Base-by-base conservation (phyloP, 139 green algal species). In the Deuterostichococcus epilithicus region DNA sequence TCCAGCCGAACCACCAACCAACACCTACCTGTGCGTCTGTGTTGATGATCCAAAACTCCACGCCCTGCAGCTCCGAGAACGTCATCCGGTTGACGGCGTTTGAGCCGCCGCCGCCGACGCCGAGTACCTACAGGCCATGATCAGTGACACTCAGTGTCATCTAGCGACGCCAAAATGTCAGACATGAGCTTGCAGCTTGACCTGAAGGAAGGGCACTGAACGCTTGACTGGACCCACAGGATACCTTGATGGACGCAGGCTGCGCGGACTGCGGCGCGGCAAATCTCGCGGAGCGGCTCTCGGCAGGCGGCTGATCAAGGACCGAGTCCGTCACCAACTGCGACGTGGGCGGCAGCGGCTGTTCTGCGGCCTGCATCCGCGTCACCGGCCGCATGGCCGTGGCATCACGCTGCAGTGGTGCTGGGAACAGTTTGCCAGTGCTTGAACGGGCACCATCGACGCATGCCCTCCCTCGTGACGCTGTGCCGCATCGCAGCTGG, bases 1-100 rank as follows among this genome's bases (percentile, higher is more conserved):
- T n/a, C n/a, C n/a, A n/a, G n/a, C n/a, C n/a, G n/a, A n/a, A n/a
- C 47, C 37, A 70, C 4, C 5, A 70, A 28, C 26, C 15, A 33
- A 18, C 13, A 36, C 79, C 42, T 52, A 92, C 93, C 88, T 98
- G 94, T 0, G 90, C 85, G 77, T 98, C 94, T 52, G 94, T 98
- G 87, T 98, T 98, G 59, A 95, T 90, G 4, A 97, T 85, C 89
- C 90, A 98, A 70, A 98, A 97, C 76, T 99, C 92, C 3, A 98
- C 87, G 33, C 92, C 92, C 32, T 83, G 68, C 37, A 95, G 87
- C 34, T 92, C 90, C 33, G 77, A 87, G 6, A 86, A 45, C 4
- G 95, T 71, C 94, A 98, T 98, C 73, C 95, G 91, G 83, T 98
- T 98, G 1, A 98, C 94, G 33, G 94, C 94, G 69, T 98, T 98